Conservation (phyloP, 202 grass and related monocot genomes). For the Digitaria exilis region DNA sequence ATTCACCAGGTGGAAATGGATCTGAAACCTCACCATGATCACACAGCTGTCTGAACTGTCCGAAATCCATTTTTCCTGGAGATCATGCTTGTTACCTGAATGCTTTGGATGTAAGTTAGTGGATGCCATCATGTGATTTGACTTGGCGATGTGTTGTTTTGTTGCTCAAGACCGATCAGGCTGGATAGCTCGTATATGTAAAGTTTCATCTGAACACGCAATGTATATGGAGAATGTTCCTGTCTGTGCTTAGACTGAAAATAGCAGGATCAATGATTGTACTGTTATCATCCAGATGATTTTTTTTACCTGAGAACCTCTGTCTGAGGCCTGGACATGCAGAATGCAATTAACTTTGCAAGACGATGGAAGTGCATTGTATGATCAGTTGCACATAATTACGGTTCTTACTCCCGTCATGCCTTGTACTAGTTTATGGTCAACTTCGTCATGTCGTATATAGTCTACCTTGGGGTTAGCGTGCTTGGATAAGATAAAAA, state of each 20-base stretch:
- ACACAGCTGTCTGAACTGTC: slow-evolving; percentile 5
- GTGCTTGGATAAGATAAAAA: too few relatives aligned
- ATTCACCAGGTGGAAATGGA: slow-evolving; percentile 99
- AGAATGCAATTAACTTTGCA: too few relatives aligned
- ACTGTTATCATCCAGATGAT: not conserved
- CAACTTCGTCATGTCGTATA: too few relatives aligned
- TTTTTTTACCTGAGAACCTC: not conserved
- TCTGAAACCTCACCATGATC: slow-evolving; percentile 65
- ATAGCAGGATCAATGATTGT: not conserved
- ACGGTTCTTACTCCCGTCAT: too few relatives aligned
- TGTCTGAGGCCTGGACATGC: too few relatives aligned
- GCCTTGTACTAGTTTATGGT: too few relatives aligned
- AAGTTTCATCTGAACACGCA: not conserved
- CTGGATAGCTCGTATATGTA: not conserved
- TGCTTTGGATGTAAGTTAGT: not conserved
- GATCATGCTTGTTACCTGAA: slow-evolving; percentile 6
- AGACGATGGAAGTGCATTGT: too few relatives aligned
- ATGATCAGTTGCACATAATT: too few relatives aligned
- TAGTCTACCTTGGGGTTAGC: too few relatives aligned
- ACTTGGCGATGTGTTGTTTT: not conserved
- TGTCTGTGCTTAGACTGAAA: not conserved
- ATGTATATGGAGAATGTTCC: not conserved
- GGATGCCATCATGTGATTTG: not conserved
- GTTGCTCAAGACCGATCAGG: not conserved
- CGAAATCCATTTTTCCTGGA: not conserved